Evolutionary conservation across 1,139 yeast species (phyloP).

Genomic region (Zygoascus hellenicus): DNA sequence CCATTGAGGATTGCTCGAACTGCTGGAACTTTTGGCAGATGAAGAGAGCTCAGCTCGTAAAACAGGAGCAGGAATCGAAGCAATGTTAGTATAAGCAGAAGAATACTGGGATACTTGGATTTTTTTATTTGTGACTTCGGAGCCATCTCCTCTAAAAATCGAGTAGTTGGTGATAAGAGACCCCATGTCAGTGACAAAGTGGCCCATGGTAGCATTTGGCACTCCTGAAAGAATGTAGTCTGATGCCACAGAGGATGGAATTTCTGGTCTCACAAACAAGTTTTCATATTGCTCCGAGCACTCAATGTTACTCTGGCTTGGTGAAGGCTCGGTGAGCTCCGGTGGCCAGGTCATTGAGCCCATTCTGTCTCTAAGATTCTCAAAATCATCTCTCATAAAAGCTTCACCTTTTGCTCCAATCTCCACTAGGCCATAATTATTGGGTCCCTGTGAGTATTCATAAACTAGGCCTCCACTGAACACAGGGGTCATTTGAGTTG

Average conservation of each 20-base stretch:
- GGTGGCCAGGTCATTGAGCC: constrained; percentile 10
- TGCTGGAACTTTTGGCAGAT: neutral
- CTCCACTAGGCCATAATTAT: constrained; percentile 81
- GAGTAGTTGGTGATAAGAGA: constrained; percentile 39
- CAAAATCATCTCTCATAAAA: constrained; percentile 29
- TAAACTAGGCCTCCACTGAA: constrained; percentile 89
- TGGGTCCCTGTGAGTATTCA: constrained; percentile 84
- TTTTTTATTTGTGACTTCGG: constrained; percentile 45
- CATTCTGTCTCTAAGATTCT: constrained; percentile 25
- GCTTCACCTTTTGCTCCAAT: constrained; percentile 52
- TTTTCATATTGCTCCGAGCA: constrained; percentile 29
- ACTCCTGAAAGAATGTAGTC: constrained; percentile 26
- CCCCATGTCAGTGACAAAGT: constrained; percentile 35
- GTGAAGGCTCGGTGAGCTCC: too few relatives aligned
- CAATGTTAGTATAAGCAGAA: neutral
- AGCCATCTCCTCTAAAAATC: constrained; percentile 45
- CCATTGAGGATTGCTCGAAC: neutral
- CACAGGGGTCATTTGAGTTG: constrained; percentile 44
- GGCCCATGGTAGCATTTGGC: constrained; percentile 38
- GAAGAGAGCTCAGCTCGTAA: neutral
- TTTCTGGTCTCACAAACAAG: constrained; percentile 25
- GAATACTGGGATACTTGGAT: constrained; percentile 13
- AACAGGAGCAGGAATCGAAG: neutral
- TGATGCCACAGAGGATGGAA: constrained; percentile 28
- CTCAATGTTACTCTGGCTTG: neutral